A percentile compares a stretch with the other conserved stretches of the same genome.
These are phyloP conservation scores for Manihot esculenta DNA, from an alignment of 441 rosid species.

Conservation along the genomic window DNA sequence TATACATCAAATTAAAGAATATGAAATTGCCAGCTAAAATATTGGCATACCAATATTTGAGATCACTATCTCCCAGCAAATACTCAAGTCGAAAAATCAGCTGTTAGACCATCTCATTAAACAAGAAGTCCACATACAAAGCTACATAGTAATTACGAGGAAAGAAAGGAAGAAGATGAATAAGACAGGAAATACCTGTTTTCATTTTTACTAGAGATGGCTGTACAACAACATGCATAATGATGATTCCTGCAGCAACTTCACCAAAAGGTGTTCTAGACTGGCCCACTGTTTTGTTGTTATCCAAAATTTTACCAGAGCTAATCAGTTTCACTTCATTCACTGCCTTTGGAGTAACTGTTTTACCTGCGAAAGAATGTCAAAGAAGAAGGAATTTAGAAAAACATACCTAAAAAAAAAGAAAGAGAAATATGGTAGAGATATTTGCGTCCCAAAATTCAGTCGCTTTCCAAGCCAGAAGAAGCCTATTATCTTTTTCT, in stretches of 20 bases:
- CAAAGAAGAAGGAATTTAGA: constrained; percentile 3
- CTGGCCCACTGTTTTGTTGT: constrained; percentile 77
- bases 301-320: constrained; percentile 87
- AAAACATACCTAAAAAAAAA: constrained; percentile 14
- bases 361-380: constrained; percentile 52
- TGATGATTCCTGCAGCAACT: constrained; percentile 46
- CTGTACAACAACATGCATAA: constrained; percentile 91
- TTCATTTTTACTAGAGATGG: constrained; percentile 65
- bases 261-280: constrained; percentile 77
- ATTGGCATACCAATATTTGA: background rate
- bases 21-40: background rate
- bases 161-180: constrained; percentile 5
- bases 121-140: background rate
- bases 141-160: constrained; percentile 5
- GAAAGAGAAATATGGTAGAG: constrained; percentile 4
- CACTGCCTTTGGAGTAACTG: constrained; percentile 66
- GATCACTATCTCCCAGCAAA: constrained; percentile 3
- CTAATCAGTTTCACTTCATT: constrained; percentile 83
- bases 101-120: background rate
- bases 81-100: background rate
- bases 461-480: background rate
- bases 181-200: constrained; percentile 46
- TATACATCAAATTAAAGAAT: background rate
- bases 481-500: background rate
- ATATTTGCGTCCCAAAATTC: constrained; percentile 2